A percentile compares a stretch with the other conserved stretches of the same genome.
Evolutionary conservation across 192 early-diverging fungal species (phyloP).

Genomic region (Umbelopsis sp.): DNA sequence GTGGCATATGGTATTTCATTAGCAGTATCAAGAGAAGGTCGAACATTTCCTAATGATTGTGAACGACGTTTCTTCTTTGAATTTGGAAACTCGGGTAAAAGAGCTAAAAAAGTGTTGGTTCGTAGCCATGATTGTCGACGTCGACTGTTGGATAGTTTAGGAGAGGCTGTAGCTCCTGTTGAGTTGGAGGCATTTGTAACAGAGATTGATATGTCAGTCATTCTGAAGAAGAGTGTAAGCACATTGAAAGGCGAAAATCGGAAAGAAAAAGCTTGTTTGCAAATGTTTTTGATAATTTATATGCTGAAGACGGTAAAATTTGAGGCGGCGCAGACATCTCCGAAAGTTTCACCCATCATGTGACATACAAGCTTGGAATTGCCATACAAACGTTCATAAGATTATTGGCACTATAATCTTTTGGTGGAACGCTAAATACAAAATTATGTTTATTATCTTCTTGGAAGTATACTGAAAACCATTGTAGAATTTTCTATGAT

Average conservation of each 20-base stretch:
- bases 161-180: background rate
- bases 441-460: no score
- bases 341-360: background rate
- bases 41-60: conserved; percentile 4
- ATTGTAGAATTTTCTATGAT: no score
- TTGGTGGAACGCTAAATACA: no score
- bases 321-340: background rate
- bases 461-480: no score
- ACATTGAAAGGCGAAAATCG: background rate
- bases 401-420: no score
- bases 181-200: background rate
- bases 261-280: conserved; percentile 18
- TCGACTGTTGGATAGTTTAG: background rate
- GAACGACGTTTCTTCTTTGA: background rate
- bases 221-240: background rate
- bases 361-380: background rate
- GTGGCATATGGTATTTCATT: background rate
- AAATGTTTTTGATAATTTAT: background rate
- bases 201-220: conserved; percentile 12
- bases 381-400: no score
- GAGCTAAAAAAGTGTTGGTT: background rate
- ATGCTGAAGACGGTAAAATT: background rate
- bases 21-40: background rate
- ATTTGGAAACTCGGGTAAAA: background rate
- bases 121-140: conserved; percentile 21